Base-by-base conservation (phyloP, 768 basidiomycete genomes). In the Pholiota conissans region DNA sequence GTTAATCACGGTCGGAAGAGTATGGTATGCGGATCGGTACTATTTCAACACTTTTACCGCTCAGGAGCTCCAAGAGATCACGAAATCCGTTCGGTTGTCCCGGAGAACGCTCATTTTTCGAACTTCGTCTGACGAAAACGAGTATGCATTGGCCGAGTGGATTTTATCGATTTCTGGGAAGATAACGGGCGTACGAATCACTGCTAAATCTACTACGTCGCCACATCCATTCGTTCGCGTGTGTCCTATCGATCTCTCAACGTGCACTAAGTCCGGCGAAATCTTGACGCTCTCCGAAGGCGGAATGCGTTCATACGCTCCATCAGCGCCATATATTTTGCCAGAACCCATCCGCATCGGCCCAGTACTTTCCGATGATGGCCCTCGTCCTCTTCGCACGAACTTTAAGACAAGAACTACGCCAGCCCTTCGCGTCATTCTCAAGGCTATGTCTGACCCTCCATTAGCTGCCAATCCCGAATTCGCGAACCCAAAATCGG, bases 121-220 rank as follows among this genome's bases (percentile, higher is more conserved):
- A n/a, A 75, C 74, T 2, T 71, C 69, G 2, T 28, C 64, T 16
- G 67, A 65, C 27, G 69, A 68, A 29, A 61, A 67, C 24, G 70
- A 76, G 55, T 77, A 65, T 57, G 73, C 74, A 1, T 68, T 75
- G 70, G 76, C 74, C 0, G 76, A 76, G 61, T 77, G 76, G 76
- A 61, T 74, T 32, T 58, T 76, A 6, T 73, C 76, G 0, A 27
- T 69, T 16, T 71, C 70, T 11, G 72, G 74, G 10, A 65, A 70
- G 48, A 74, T 77, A 26, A 69, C 65, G 11, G 75, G 72, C 0
- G 67, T 77, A 10, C 68, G 72, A 20, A 56, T 77, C 24, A 73
- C 70, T 7, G 73, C 71, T 3, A 76, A 77, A 52, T 49, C 69
- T 11, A 65, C 69, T 27, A 77, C 75, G 9, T 76, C 75, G 2